phyloP scores from a whole-genome alignment of 2,329 filamentous ascomycete species.

The Monosporascus sp. region DNA sequence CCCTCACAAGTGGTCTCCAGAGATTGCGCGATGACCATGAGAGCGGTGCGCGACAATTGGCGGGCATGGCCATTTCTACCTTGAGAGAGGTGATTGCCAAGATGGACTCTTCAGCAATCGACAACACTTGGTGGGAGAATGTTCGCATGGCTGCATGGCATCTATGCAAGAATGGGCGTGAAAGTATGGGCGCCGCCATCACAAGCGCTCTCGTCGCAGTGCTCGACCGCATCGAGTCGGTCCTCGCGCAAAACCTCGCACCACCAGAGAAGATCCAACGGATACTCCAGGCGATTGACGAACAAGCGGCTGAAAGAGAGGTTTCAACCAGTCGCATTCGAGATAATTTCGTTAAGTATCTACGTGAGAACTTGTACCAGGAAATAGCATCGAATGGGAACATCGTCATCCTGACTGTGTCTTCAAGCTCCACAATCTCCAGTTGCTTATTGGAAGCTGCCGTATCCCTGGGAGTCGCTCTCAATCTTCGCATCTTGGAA shows the following conservation, averaged over 20 bases:
- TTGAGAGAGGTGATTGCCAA: conserved; percentile 40
- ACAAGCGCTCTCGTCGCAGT: conserved; percentile 41
- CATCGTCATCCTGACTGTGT: conserved; percentile 53
- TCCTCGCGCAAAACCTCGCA: conserved; percentile 15
- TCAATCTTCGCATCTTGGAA: conserved; percentile 58
- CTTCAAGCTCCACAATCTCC: conserved; percentile 56
- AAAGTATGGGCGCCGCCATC: conserved; percentile 60
- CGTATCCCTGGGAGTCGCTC: conserved; percentile 23
- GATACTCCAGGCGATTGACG: conserved; percentile 17
- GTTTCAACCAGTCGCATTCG: conserved; percentile 23
- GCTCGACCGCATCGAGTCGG: conserved; percentile 33
- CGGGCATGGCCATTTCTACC: conserved; percentile 43
- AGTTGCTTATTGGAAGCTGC: conserved; percentile 40
- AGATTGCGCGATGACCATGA: conserved; percentile 49
- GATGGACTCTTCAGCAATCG: conserved; percentile 21
- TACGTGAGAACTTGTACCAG: conserved; percentile 18
- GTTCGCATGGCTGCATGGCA: conserved; percentile 56
- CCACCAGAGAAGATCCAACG: conserved; percentile 18
- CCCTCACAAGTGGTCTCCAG: conserved; percentile 41
- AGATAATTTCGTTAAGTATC: conserved; percentile 28
- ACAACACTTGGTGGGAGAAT: conserved; percentile 47
- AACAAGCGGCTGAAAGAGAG: conserved; percentile 12
- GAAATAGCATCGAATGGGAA: conserved; percentile 6
- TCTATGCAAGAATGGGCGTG: conserved; percentile 59
- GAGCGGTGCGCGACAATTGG: conserved; percentile 55